Percentiles rank a stretch among this genome's conserved stretches.
Evolutionary conservation across 495 filamentous ascomycete species (phyloP).

Genomic region (Lophium mytilinum): DNA sequence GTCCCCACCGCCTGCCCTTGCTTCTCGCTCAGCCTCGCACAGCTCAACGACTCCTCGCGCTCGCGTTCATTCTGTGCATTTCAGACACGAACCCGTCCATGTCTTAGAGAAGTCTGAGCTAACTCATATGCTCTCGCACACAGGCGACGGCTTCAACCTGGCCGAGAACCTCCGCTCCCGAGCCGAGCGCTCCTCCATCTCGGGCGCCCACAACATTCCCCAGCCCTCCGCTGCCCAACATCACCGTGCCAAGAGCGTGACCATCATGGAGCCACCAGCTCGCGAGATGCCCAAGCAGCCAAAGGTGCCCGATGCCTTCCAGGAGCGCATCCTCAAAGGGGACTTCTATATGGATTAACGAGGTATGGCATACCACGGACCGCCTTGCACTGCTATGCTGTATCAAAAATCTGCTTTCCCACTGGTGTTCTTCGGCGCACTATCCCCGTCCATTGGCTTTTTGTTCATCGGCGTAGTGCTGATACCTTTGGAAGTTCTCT

Average conservation of each 20-base stretch:
- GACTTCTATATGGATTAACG: constrained; percentile 95
- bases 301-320: constrained; percentile 76
- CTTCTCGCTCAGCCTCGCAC: constrained; percentile 21
- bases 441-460: too few relatives aligned
- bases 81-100: constrained; percentile 17
- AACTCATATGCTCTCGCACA: constrained; percentile 46
- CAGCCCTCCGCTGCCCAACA: constrained; percentile 34
- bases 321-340: constrained; percentile 92
- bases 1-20: constrained; percentile 22
- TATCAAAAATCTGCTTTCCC: too few relatives aligned
- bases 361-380: not conserved
- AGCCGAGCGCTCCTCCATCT: constrained; percentile 71
- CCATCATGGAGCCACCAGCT: constrained; percentile 55
- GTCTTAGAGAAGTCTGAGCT: constrained; percentile 46
- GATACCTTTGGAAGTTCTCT: too few relatives aligned
- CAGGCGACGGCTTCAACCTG: constrained; percentile 92
- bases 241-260: constrained; percentile 54
- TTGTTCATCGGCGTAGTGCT: too few relatives aligned
- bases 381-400: too few relatives aligned
- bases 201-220: constrained; percentile 26
- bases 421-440: too few relatives aligned
- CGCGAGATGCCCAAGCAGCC: constrained; percentile 37
- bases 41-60: constrained; percentile 3
- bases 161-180: constrained; percentile 85
- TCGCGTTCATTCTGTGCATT: constrained; percentile 11